Conservation (phyloP, 75 land plant species). For the Chamaecyparis obtusa region DNA sequence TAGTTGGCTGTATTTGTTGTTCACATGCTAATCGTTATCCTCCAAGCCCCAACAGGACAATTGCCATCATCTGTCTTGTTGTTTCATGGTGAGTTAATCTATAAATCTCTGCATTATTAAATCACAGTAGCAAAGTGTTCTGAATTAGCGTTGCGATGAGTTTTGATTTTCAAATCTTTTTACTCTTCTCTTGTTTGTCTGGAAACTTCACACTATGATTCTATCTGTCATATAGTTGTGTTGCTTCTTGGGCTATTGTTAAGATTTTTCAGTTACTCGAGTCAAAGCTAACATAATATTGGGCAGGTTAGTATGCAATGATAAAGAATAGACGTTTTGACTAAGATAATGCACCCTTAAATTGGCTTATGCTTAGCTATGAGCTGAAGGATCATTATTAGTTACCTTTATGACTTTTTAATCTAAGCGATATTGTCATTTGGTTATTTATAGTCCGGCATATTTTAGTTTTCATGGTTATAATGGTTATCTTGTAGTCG, state of each 20-base stretch:
- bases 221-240: background rate
- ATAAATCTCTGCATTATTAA: background rate
- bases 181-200: background rate
- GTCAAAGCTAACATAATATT: background rate
- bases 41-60: constrained; percentile 38
- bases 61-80: constrained; percentile 52
- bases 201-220: background rate
- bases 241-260: background rate
- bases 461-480: background rate
- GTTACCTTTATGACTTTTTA: background rate
- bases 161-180: background rate
- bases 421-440: background rate
- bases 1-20: constrained; percentile 72
- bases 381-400: background rate
- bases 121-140: background rate
- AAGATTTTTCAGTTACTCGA: background rate
- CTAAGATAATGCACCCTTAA: background rate
- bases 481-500: background rate
- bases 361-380: background rate
- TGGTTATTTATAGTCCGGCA: background rate
- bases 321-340: background rate
- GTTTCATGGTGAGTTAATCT: constrained; percentile 54
- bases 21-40: constrained; percentile 23
- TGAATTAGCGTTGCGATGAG: background rate
- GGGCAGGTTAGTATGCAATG: background rate